These are phyloP conservation scores for Rhizopus microsporus DNA, from an alignment of 371 early-diverging fungal genomes.

Conservation along the genomic window DNA sequence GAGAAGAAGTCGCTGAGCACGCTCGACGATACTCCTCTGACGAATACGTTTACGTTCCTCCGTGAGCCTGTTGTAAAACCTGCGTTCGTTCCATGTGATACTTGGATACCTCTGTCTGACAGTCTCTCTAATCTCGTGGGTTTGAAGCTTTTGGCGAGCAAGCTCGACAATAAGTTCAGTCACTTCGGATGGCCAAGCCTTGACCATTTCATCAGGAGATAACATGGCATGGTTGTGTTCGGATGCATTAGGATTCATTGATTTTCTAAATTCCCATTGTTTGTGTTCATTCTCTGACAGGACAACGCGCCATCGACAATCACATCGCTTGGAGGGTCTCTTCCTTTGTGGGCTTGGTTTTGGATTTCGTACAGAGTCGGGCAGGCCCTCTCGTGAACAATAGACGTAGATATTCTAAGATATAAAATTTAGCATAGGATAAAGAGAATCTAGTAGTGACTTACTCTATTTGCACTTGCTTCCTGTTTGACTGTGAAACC, in stretches of 20 bases:
- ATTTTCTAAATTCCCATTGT: slow-evolving; percentile 61
- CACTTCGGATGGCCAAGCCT: slow-evolving; percentile 55
- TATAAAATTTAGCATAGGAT: not conserved
- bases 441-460: not conserved
- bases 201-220: slow-evolving; percentile 60
- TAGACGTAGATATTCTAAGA: slow-evolving; percentile 64
- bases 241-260: slow-evolving; percentile 57
- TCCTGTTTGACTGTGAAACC: slow-evolving; percentile 52
- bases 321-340: slow-evolving; percentile 60
- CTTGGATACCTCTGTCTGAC: slow-evolving; percentile 61
- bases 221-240: slow-evolving; percentile 64
- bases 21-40: slow-evolving; percentile 36
- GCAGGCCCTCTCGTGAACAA: slow-evolving; percentile 65
- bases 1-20: slow-evolving; percentile 31
- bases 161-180: slow-evolving; percentile 45
- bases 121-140: slow-evolving; percentile 59
- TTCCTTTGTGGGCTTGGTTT: slow-evolving; percentile 60
- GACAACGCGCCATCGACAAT: slow-evolving; percentile 68
- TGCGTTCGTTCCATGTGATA: slow-evolving; percentile 60
- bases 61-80: slow-evolving; percentile 61
- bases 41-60: slow-evolving; percentile 58
- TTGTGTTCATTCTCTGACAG: slow-evolving; percentile 57
- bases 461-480: slow-evolving; percentile 49
- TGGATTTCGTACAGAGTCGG: slow-evolving; percentile 59
- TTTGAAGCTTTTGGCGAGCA: slow-evolving; percentile 43